Base-by-base conservation (phyloP, 177 flowering plant genomes). In the Vitis hybrid region DNA sequence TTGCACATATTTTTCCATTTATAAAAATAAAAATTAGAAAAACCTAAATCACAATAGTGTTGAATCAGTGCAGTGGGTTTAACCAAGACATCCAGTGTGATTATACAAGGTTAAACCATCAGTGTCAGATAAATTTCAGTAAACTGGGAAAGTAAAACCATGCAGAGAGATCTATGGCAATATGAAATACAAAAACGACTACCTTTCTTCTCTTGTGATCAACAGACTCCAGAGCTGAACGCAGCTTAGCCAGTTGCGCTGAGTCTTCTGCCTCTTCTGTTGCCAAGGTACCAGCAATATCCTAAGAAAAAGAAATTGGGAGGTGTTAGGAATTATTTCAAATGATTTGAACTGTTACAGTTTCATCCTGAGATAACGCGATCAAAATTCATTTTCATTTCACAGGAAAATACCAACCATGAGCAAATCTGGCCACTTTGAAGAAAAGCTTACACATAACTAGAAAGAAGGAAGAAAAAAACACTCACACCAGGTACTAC, bases 201-300 rank as follows among this genome's bases (percentile, higher is more conserved):
- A 96, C 98, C 97, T 91, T 96, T 77, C 95, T 85, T 79, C 99
- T 89, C 85, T 93, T 96, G 80, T 93, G 98, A 75, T 92, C 97
- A 81, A 96, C 98, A 76, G 99, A 93, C 75, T 96, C 99, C 12
- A 96, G 94, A 72, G 98, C 99, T 70, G 98, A 91, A 58, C 97
- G 97, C 74, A 96, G 82, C 85, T 96, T 96, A 56, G 93, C 85
- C 46, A 92, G 98, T 76, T 91, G 97, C n/a, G 86, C 80, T 12
- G 91, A 78, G 78, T 96, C 99, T 67, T 88, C 93, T 52, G 95
- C 99, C 74, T 79, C 89, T 83, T 96, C 99, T 62, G 84, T 86
- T 67, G 99, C 95, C 81, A 96, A 82, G 64, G 98, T 93, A 73
- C 97, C 98, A 8, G 97, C 97, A 81, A 96, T 92, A 80, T 96